phyloP scores from a whole-genome alignment of 805 yeast species.

The Candida sphagnicola region DNA sequence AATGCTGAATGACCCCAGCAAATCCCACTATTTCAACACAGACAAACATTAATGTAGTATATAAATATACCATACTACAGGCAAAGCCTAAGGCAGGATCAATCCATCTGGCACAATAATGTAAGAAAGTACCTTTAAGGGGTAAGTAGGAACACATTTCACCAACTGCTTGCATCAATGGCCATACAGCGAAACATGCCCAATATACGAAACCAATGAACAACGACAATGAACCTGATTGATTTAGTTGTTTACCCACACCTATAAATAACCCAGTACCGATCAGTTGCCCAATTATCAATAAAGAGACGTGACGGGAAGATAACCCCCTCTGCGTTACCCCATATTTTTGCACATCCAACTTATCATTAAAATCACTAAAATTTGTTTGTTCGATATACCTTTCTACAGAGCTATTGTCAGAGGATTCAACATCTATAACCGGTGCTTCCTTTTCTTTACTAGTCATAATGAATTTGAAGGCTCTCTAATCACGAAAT shows the following conservation, averaged over 20 bases:
- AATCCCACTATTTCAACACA: slow-evolving; percentile 31
- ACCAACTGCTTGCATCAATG: slow-evolving; percentile 33
- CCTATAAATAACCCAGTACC: slow-evolving; percentile 37
- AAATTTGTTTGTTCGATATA: slow-evolving; percentile 7
- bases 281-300: slow-evolving; percentile 32
- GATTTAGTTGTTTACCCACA: slow-evolving; percentile 24
- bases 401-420: slow-evolving; percentile 1
- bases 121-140: slow-evolving; percentile 31
- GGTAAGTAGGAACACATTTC: slow-evolving; percentile 37
- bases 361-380: slow-evolving; percentile 23
- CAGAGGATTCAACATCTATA: not conserved
- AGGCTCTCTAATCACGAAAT: too few species aligned
- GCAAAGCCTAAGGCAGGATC: slow-evolving; percentile 37
- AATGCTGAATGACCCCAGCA: slow-evolving; percentile 24
- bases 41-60: slow-evolving; percentile 29
- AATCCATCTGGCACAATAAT: slow-evolving; percentile 30
- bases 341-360: slow-evolving; percentile 26
- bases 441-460: not conserved
- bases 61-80: slow-evolving; percentile 27
- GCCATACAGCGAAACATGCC: slow-evolving; percentile 29
- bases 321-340: slow-evolving; percentile 24
- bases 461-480: not conserved
- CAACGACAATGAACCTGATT: slow-evolving; percentile 31
- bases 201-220: slow-evolving; percentile 27
- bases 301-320: slow-evolving; percentile 30